These are phyloP conservation scores for Trichoderma sp. DNA, from an alignment of 2,329 filamentous ascomycete genomes.

Conservation along the genomic window DNA sequence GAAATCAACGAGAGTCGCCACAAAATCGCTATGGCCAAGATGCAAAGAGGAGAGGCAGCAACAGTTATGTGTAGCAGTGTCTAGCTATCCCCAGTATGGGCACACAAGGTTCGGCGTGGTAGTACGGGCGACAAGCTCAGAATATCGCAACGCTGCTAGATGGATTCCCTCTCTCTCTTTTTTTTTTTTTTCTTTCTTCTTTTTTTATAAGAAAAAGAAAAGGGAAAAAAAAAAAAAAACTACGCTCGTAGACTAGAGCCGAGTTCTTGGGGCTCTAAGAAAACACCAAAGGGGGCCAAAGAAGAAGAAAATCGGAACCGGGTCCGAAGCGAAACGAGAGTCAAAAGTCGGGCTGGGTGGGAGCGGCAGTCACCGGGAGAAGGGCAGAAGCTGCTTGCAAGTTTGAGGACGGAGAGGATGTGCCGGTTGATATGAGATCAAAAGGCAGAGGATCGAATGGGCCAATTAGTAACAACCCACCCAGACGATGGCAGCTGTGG, in stretches of 20 bases:
- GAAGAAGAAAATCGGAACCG: not conserved
- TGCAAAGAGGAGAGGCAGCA: not conserved
- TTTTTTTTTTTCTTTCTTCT: not conserved
- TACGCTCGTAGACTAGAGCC: not conserved
- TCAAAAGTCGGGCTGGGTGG: not conserved
- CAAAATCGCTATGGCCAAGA: not conserved
- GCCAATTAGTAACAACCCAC: slow-evolving; percentile 16
- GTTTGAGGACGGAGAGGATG: slow-evolving; percentile 13
- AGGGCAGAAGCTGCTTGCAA: not conserved
- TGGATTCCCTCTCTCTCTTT: not conserved
- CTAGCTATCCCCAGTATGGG: slow-evolving; percentile 10
- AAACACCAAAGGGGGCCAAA: not conserved
- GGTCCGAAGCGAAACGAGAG: slow-evolving; percentile 11
- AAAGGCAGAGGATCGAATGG: slow-evolving; percentile 9
- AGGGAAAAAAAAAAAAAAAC: not conserved
- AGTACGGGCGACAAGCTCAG: not conserved
- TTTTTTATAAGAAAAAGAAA: not conserved
- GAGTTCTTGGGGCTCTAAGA: not conserved
- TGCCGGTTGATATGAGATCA: slow-evolving; percentile 20
- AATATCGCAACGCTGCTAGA: slow-evolving; percentile 1
- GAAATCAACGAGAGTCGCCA: not conserved
- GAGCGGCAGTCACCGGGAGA: slow-evolving; percentile 13
- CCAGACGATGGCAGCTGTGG: slow-evolving; percentile 15
- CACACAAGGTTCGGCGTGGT: slow-evolving; percentile 8
- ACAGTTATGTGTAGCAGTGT: slow-evolving; percentile 10